These are phyloP conservation scores for Hypoxylon sp. DNA, from an alignment of 2,329 filamentous ascomycete species.

Conservation along the genomic window DNA sequence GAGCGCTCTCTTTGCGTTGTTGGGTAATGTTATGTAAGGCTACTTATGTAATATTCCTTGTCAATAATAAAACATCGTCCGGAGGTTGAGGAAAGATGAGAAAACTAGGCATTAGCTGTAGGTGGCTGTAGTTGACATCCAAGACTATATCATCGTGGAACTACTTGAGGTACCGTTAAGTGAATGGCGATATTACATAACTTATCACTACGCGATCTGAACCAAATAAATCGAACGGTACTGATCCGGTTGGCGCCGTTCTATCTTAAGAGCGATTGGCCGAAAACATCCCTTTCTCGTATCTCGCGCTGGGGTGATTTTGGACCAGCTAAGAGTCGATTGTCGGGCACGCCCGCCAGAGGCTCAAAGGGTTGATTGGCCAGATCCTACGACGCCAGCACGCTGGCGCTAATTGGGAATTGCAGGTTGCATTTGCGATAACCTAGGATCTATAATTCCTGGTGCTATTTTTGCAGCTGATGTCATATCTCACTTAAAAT, in stretches of 20 bases:
- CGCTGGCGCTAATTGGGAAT: slow-evolving; percentile 1
- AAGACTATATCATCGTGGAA: too few species aligned
- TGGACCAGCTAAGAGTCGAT: slow-evolving; percentile 11
- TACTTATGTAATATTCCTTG: too few species aligned
- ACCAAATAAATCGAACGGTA: neutral
- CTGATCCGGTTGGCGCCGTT: slow-evolving; percentile 3
- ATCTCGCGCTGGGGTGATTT: slow-evolving; percentile 6
- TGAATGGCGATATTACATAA: neutral
- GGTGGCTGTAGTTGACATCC: neutral
- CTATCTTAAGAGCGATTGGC: slow-evolving; percentile 8
- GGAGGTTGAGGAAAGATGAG: too few species aligned
- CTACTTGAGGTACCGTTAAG: too few species aligned
- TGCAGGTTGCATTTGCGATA: neutral
- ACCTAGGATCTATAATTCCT: neutral
- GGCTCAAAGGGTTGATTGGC: slow-evolving; percentile 17
- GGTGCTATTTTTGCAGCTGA: slow-evolving; percentile 19
- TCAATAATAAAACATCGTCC: too few species aligned
- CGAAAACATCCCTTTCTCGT: neutral
- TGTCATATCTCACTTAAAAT: slow-evolving; percentile 17
- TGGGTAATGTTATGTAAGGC: too few species aligned
- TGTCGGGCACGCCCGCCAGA: slow-evolving; percentile 3
- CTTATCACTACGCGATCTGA: neutral
- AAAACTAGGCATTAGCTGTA: too few species aligned
- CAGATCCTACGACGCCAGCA: neutral
- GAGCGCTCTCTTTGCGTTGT: too few species aligned